Evolutionary conservation across 176 grass and related monocot genomes (phyloP).

Genomic region (Carex kokanica): DNA sequence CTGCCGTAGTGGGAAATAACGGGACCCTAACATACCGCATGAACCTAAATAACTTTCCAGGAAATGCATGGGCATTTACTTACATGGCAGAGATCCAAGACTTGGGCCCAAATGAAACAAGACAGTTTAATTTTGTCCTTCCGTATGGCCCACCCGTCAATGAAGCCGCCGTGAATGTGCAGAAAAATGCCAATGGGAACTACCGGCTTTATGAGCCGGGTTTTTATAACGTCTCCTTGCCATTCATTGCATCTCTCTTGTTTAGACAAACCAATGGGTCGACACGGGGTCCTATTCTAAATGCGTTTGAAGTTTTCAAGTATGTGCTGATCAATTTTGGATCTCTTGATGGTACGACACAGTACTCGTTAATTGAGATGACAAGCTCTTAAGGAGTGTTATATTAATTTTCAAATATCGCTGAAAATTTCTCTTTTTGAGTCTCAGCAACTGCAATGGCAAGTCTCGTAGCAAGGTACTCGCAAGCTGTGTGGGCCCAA

Average conservation of each 20-base stretch:
- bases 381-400: not conserved
- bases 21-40: constrained; percentile 76
- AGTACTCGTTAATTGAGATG: not conserved
- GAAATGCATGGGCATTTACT: constrained; percentile 73
- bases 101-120: constrained; percentile 56
- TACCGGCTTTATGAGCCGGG: constrained; percentile 79
- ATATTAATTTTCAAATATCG: no score
- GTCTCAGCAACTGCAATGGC: constrained; percentile 58
- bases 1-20: constrained; percentile 79
- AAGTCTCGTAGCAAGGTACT: constrained; percentile 51
- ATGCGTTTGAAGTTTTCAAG: constrained; percentile 88
- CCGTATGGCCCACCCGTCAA: constrained; percentile 63
- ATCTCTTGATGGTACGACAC: constrained; percentile 69
- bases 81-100: constrained; percentile 98
- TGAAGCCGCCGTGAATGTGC: constrained; percentile 73
- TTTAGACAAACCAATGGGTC: constrained; percentile 85
- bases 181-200: constrained; percentile 82
- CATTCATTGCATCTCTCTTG: constrained; percentile 61
- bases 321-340: constrained; percentile 65
- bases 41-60: constrained; percentile 76
- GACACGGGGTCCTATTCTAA: constrained; percentile 77
- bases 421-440: not conserved
- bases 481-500: constrained; percentile 49
- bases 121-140: constrained; percentile 72
- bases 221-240: constrained; percentile 59